phyloP scores from a whole-genome alignment of 768 basidiomycete genomes.

The Tubosaeta sp. region DNA sequence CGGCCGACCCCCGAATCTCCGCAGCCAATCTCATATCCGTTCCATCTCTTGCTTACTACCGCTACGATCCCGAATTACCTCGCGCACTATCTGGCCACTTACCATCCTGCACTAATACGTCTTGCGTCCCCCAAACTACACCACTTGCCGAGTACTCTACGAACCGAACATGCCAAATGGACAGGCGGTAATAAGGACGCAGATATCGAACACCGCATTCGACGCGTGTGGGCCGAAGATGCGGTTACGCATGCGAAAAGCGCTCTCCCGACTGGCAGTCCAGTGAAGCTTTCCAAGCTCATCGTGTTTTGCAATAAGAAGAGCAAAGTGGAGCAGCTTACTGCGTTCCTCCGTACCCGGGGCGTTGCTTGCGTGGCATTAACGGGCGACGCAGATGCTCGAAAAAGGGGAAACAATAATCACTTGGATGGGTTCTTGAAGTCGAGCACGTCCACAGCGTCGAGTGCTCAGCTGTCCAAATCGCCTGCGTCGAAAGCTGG shows the following conservation, averaged over 20 bases:
- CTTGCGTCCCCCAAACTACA: conserved; percentile 80
- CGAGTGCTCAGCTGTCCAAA: background rate
- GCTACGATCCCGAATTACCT: conserved; percentile 85
- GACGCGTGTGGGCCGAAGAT: conserved; percentile 72
- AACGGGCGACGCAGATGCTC: conserved; percentile 55
- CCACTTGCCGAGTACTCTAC: conserved; percentile 64
- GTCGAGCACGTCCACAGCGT: background rate
- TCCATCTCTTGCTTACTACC: conserved; percentile 76
- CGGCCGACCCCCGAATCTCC: conserved; percentile 6
- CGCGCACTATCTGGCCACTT: conserved; percentile 53
- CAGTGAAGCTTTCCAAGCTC: conserved; percentile 52
- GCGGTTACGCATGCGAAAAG: conserved; percentile 32
- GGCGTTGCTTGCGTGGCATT: conserved; percentile 62
- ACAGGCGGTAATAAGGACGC: conserved; percentile 77
- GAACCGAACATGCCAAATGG: conserved; percentile 71
- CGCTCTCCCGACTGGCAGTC: conserved; percentile 15
- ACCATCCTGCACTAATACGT: conserved; percentile 63
- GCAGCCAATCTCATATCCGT: conserved; percentile 51
- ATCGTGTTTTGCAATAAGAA: conserved; percentile 83
- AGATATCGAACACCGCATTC: conserved; percentile 73
- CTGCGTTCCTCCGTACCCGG: conserved; percentile 51
- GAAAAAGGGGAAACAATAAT: conserved; percentile 66
- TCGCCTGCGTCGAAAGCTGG: conserved; percentile 7
- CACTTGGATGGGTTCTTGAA: conserved; percentile 75
- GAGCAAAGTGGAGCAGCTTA: conserved; percentile 60